Evolutionary conservation across 306 rosid species (phyloP).

Genomic region (Cucumis melo): DNA sequence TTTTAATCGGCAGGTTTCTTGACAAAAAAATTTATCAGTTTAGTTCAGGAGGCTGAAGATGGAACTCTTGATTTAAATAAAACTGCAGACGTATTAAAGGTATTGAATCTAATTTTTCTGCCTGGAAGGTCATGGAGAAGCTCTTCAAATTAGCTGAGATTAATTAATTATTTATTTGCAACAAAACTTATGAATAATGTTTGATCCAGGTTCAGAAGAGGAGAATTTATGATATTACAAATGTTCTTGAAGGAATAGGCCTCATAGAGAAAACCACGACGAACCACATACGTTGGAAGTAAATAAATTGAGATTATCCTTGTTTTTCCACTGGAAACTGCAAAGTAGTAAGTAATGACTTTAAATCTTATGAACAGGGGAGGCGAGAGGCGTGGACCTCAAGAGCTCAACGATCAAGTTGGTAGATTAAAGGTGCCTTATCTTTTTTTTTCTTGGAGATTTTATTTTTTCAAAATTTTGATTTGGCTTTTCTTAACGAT

Average conservation of each 20-base stretch:
- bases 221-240: slow-evolving; percentile 80
- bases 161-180: not conserved
- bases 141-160: not conserved
- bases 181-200: not conserved
- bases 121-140: not conserved
- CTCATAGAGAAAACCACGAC: slow-evolving; percentile 70
- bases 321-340: not conserved
- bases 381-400: slow-evolving; percentile 19
- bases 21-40: slow-evolving; percentile 56
- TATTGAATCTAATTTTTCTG: slow-evolving; percentile 11
- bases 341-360: not conserved
- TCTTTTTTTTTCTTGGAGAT: not conserved
- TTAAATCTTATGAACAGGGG: slow-evolving; percentile 32
- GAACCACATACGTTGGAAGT: slow-evolving; percentile 79
- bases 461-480: not conserved
- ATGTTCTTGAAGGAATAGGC: slow-evolving; percentile 79
- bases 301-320: slow-evolving; percentile 12
- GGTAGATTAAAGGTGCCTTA: slow-evolving; percentile 26
- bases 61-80: slow-evolving; percentile 63
- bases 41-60: slow-evolving; percentile 55
- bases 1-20: slow-evolving; percentile 52
- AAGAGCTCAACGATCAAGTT: slow-evolving; percentile 33
- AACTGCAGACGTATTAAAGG: slow-evolving; percentile 56
- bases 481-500: not conserved
- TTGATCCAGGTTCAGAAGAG: slow-evolving; percentile 60